Base-by-base conservation (phyloP, 192 early-diverging fungal species). In the Radiomyces spectabilis region DNA sequence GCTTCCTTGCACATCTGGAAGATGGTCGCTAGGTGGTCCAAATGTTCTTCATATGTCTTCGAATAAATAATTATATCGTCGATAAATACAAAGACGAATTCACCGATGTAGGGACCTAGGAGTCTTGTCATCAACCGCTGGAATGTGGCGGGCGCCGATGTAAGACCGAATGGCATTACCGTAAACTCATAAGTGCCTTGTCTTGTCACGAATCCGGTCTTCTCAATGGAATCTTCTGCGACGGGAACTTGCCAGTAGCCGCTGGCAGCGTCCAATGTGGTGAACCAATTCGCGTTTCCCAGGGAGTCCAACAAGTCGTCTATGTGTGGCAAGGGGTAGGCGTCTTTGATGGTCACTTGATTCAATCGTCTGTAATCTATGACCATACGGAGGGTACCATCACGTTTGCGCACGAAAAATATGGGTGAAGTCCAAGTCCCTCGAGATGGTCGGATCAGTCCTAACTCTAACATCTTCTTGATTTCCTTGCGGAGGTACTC, bases 141-240 rank as follows among this genome's bases (percentile, higher is more conserved):
- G 58, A 84, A 85, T 0, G 73, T 72, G 0, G 79, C 78, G 0
- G 80, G 84, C 0, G 75, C 74, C 51, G 82, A 83, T 21, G 66
- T 68, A 0, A 89, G 51, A 0, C 83, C n/a, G n/a, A n/a, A n/a
- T n/a, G n/a, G n/a, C n/a, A n/a, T n/a, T n/a, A n/a, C n/a, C n/a
- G n/a, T n/a, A n/a, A n/a, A n/a, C n/a, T n/a, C n/a, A n/a, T n/a
- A n/a, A n/a, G n/a, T n/a, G n/a, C n/a, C n/a, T n/a, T 65, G 63
- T 0, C 42, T 13, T 0, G 72, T 75, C 1, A 32, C 8, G 25
- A 79, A 79, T 1, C 70, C 68, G 4, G 65, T 73, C 6, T 44
- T 34, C 31, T 32, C 19, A 0, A 45, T 45, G 3, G 3, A 30
- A 1, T 3, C 41, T 18, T 10, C n/a, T 30, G 18, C 9, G 27